A percentile compares a stretch with the other conserved stretches of the same genome.
Conservation (phyloP, 2,329 filamentous ascomycete species). For the Sordariomycetes sp. region DNA sequence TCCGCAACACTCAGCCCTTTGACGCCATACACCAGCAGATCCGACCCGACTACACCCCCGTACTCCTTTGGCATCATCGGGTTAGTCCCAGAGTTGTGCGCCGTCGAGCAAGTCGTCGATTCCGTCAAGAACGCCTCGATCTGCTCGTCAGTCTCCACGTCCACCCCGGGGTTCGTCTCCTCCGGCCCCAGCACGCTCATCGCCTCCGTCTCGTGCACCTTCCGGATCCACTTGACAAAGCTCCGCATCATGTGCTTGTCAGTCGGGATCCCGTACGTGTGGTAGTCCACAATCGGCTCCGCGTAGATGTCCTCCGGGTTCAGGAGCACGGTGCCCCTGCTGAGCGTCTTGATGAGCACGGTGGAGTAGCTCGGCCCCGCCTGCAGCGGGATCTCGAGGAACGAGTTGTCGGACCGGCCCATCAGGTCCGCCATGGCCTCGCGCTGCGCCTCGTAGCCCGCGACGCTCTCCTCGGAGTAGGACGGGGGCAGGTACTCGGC, state of each 20-base stretch:
- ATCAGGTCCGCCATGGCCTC: conserved; percentile 37
- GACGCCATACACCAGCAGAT: conserved; percentile 10
- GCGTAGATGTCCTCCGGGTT: conserved; percentile 39
- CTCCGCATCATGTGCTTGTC: conserved; percentile 35
- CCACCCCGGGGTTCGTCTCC: conserved; percentile 24
- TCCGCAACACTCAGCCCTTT: conserved; percentile 11
- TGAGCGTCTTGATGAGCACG: conserved; percentile 8
- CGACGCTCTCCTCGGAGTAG: conserved; percentile 8
- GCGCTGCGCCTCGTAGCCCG: conserved; percentile 29
- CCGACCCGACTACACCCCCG: conserved; percentile 8
- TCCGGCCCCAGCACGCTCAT: conserved; percentile 15
- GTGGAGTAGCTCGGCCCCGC: conserved; percentile 4
- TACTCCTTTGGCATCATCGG: conserved; percentile 10
- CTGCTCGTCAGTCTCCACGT: conserved; percentile 22
- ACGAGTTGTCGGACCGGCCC: conserved; percentile 17
- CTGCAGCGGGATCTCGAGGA: conserved; percentile 7
- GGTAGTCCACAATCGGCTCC: conserved; percentile 36
- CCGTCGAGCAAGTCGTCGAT: conserved; percentile 6
- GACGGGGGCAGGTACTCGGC: conserved; percentile 6
- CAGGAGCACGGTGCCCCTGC: conserved; percentile 34
- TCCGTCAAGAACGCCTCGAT: conserved; percentile 32
- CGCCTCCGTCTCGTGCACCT: conserved; percentile 12
- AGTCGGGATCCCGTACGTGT: conserved; percentile 30
- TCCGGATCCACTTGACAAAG: conserved; percentile 29
- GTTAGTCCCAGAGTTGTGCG: conserved; percentile 9